Evolutionary conservation across 805 yeast genomes (phyloP), one percentile per base, ranked within the genome.

Genomic region (Teunomyces funiuensis): DNA sequence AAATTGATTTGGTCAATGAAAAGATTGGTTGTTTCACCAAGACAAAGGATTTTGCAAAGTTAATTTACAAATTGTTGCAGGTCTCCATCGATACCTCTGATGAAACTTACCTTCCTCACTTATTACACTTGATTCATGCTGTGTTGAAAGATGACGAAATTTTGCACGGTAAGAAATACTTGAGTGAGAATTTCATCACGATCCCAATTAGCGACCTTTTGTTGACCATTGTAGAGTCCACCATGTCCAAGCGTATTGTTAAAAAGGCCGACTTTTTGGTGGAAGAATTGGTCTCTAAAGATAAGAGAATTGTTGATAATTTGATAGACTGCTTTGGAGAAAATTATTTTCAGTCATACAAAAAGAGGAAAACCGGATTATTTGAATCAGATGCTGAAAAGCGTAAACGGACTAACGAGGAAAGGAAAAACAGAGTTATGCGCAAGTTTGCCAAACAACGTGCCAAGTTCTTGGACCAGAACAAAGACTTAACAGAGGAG

Each of bases 81-180:
- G 69, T 69, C 28, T 71, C 85, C 0, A 61, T 82, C 16, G 72
- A 71, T 37, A 61, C 66, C 0, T 68, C 71, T 1, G 76, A 79
- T 40, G 84, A 82, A 40, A 65, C 77, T 0, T 82, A 69, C 51
- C 59, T 83, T 26, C 76, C 80, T 13, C 80, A 78, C 31, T 53
- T 82, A n/a, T 66, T 86, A 28, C 93, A 85, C 56, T 66, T 86
- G 37, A 48, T 83, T 2, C 88, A 85, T 63, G 90, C 86, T 5
- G 66, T 82, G 6, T 53, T 85, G 14, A 52, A 65, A 20, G 84
- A 81, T 53, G 73, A 73, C 40, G 80, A 74, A 44, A 41, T 42
- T 7, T 34, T 50, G 19, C 58, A 69, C 47, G 83, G 80, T 1
- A 42, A 55, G 7, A 41, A 54, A 1, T 63, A 73, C 31, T 48